A percentile compares a stretch with the other conserved stretches of the same genome.
Conservation (phyloP, 108 stramenopile species). For the Pseudonitzschia delicatissima region DNA sequence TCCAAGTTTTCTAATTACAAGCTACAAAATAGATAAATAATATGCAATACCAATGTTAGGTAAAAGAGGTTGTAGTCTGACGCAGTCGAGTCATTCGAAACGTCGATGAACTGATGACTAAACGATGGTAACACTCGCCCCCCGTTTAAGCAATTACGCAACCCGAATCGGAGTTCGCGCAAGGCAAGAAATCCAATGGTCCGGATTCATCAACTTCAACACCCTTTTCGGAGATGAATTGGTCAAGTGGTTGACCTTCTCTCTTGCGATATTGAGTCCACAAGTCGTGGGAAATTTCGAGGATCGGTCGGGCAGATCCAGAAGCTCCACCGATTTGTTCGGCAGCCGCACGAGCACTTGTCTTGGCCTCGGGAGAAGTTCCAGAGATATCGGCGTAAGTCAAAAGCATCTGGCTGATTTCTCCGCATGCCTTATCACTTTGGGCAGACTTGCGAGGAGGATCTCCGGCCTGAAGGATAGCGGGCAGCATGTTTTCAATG, state of each 20-base stretch:
- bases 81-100: neutral
- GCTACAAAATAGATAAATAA: neutral
- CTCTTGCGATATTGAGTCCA: constrained; percentile 93
- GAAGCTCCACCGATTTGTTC: constrained; percentile 70
- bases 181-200: constrained; percentile 88
- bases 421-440: constrained; percentile 80
- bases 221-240: constrained; percentile 85
- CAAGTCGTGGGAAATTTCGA: constrained; percentile 82
- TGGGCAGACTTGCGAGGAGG: constrained; percentile 81
- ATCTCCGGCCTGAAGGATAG: constrained; percentile 80
- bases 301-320: constrained; percentile 72
- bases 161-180: constrained; percentile 48
- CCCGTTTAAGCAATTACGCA: constrained; percentile 38
- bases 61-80: neutral
- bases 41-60: neutral
- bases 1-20: neutral
- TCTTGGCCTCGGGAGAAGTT: constrained; percentile 75
- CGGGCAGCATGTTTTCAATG: constrained; percentile 80
- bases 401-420: constrained; percentile 78
- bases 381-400: constrained; percentile 81
- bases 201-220: constrained; percentile 89
- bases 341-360: constrained; percentile 58
- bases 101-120: neutral
- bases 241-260: constrained; percentile 88
- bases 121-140: neutral